Evolutionary conservation across 192 early-diverging fungal genomes (phyloP).

Genomic region (Entomortierella chlamydospora): DNA sequence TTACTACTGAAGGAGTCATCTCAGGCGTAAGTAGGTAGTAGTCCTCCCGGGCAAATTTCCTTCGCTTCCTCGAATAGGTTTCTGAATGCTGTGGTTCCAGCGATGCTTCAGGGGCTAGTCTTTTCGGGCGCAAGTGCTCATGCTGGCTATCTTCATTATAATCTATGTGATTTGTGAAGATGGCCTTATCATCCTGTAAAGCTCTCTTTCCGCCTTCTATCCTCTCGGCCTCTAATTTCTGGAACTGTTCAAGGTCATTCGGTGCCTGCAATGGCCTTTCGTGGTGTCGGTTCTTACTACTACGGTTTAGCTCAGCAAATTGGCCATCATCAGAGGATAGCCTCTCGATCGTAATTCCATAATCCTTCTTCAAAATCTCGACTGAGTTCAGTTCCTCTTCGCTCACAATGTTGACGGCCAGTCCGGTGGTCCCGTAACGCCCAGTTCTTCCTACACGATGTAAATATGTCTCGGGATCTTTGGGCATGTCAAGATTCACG

Average conservation of each 20-base stretch:
- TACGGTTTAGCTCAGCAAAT: slow-evolving; percentile 7
- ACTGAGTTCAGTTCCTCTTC: slow-evolving; percentile 45
- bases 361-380: slow-evolving; percentile 42
- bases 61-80: not conserved
- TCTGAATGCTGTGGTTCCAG: not conserved
- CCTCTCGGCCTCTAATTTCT: slow-evolving; percentile 22
- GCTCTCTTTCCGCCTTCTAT: not conserved
- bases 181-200: not conserved
- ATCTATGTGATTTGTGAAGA: not conserved
- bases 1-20: not conserved
- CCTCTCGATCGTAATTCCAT: slow-evolving; percentile 24
- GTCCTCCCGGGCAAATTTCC: not conserved
- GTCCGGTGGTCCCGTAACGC: slow-evolving; percentile 77
- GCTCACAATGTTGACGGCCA: slow-evolving; percentile 60
- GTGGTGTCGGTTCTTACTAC: slow-evolving; percentile 35
- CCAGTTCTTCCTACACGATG: slow-evolving; percentile 87
- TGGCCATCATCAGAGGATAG: not conserved
- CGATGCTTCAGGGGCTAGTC: not conserved
- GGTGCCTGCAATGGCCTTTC: slow-evolving; percentile 30
- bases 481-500: slow-evolving; percentile 82
- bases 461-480: slow-evolving; percentile 75
- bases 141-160: not conserved
- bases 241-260: slow-evolving; percentile 27
- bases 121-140: not conserved
- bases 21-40: slow-evolving; percentile 8